Evolutionary conservation across 148 eudicot genomes (phyloP), one percentile per base, ranked within the genome.

Genomic region (Rhododendron griersonianum): DNA sequence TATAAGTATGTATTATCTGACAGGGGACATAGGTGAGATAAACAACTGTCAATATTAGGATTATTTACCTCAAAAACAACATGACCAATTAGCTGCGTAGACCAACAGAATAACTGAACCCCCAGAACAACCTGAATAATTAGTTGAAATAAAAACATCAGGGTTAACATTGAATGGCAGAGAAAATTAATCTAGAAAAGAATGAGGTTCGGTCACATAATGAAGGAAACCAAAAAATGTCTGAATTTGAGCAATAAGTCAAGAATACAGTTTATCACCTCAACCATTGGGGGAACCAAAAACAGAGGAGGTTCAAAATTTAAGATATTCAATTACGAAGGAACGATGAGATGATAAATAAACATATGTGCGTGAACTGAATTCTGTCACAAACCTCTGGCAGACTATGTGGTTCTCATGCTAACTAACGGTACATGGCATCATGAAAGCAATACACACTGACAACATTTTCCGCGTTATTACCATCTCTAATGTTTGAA

Each of bases 41-140:
- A 50, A 65, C 4, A n/a, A 18, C 57, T 3, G 14, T 59, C 8
- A 23, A 37, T 33, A 81, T 5, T 1, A 3, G 25, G 18, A 55
- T 39, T 4, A 71, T 21, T 81, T 51, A 93, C 98, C 98, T 94
- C 98, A 81, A 91, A 94, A n/a, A 93, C 90, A 44, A 93, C 92
- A 87, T 94, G 98, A 69, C 95, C 98, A 23, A 94, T 77, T 80
- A 94, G 85, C 87, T 94, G 95, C n/a, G 82, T 86, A 3, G 93
- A 84, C 98, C 95, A 94, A 81, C 98, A 92, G 76, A 91, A 13
- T 81, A 93, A 44, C 61, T 94, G 98, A 84, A 89, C 87, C 9
- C 90, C 95, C 79, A 94, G 90, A 79, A 91, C 93, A 83, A 93
- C 88, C 97, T 94, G 91, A 83, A 90, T 45, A 79, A 41, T 48